Conservation (phyloP, 176 grass and related monocot species). For the Avena eriantha region DNA sequence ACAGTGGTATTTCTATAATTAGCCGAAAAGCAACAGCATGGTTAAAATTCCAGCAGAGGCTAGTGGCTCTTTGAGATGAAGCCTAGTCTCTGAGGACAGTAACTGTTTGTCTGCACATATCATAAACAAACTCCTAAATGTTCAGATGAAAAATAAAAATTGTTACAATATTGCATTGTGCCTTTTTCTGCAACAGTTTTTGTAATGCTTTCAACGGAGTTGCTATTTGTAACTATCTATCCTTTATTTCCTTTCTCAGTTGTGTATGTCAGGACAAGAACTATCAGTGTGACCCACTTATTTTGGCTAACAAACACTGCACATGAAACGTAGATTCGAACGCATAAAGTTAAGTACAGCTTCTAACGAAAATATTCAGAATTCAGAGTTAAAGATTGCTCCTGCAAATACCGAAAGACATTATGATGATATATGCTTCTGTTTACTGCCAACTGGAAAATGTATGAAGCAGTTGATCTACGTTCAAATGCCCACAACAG, state of each 20-base stretch:
- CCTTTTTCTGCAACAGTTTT: background rate
- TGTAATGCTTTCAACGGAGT: background rate
- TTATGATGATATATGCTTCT: conserved; percentile 72
- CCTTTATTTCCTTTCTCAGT: background rate
- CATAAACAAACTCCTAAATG: background rate
- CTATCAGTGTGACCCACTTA: conserved; percentile 14
- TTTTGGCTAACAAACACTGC: background rate
- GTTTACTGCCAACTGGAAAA: conserved; percentile 88
- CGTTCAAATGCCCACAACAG: conserved; percentile 92
- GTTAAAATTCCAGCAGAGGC: too few relatives aligned
- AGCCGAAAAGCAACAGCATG: too few relatives aligned
- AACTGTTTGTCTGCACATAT: background rate
- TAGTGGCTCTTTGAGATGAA: background rate
- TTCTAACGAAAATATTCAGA: conserved; percentile 14
- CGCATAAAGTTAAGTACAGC: background rate
- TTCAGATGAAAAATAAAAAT: conserved; percentile 29
- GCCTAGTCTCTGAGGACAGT: background rate
- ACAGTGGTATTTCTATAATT: too few relatives aligned
- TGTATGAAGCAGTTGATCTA: conserved; percentile 80
- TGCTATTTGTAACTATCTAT: background rate
- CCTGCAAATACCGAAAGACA: conserved; percentile 70
- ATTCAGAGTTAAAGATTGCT: conserved; percentile 25
- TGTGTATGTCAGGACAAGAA: conserved; percentile 24
- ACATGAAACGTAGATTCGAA: conserved; percentile 26
- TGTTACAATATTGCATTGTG: background rate